Evolutionary conservation across 768 basidiomycete species (phyloP).

Genomic region (Pleurotus cornucopiae): DNA sequence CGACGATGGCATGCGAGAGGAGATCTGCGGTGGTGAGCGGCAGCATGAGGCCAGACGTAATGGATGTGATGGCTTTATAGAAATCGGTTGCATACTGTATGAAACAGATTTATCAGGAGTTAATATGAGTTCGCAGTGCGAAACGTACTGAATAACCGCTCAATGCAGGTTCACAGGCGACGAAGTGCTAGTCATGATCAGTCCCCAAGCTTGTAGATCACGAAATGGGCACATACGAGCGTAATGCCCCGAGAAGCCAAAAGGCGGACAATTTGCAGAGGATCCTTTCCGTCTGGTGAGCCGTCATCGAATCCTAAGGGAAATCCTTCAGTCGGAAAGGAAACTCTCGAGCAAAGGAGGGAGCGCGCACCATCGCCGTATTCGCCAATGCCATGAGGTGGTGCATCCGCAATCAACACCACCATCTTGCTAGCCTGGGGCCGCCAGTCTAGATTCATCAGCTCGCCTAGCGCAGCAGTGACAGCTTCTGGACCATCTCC

Average conservation of each 20-base stretch:
- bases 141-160: slow-evolving; percentile 81
- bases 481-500: slow-evolving; percentile 97
- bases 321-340: slow-evolving; percentile 10
- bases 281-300: slow-evolving; percentile 92
- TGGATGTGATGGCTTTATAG: slow-evolving; percentile 86
- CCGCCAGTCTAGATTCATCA: slow-evolving; percentile 89
- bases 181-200: slow-evolving; percentile 71
- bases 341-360: slow-evolving; percentile 12
- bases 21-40: slow-evolving; percentile 94
- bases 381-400: slow-evolving; percentile 96
- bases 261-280: slow-evolving; percentile 75
- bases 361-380: slow-evolving; percentile 80
- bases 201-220: slow-evolving; percentile 1
- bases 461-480: slow-evolving; percentile 87
- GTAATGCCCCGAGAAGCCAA: slow-evolving; percentile 94
- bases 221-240: slow-evolving; percentile 48
- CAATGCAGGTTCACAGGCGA: slow-evolving; percentile 96
- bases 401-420: slow-evolving; percentile 95
- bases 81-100: slow-evolving; percentile 87
- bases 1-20: slow-evolving; percentile 93
- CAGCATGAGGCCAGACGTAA: slow-evolving; percentile 95
- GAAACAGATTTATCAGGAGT: background rate
- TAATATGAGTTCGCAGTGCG: background rate
- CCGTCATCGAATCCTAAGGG: slow-evolving; percentile 83
- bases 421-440: slow-evolving; percentile 89